phyloP scores from a whole-genome alignment of 768 basidiomycete genomes.

The Tricholoma terreum region DNA sequence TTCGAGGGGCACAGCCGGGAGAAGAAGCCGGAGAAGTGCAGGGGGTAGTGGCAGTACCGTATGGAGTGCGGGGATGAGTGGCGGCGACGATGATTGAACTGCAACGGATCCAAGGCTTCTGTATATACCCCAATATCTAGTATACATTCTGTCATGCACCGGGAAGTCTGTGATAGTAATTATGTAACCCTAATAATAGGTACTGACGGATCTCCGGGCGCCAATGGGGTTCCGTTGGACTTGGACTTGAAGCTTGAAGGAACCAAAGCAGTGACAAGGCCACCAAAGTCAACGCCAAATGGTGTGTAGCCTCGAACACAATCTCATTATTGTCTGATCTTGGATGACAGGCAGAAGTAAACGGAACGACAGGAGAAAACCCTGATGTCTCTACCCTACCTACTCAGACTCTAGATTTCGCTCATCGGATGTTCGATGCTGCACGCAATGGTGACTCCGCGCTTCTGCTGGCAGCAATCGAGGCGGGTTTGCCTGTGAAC shows the following conservation, averaged over 20 bases:
- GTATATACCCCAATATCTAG: constrained; percentile 1
- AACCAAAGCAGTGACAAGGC: too few species aligned
- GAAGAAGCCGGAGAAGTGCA: constrained; percentile 57
- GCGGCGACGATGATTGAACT: constrained; percentile 39
- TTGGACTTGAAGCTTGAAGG: too few species aligned
- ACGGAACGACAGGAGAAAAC: constrained; percentile 1
- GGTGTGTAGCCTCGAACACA: constrained; percentile 3
- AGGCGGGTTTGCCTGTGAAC: constrained; percentile 68
- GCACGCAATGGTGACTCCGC: constrained; percentile 57
- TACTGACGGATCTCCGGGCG: too few species aligned
- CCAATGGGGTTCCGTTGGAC: too few species aligned
- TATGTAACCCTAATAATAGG: too few species aligned
- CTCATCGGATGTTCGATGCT: constrained; percentile 72
- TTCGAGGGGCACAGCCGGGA: constrained; percentile 47
- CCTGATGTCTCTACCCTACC: constrained; percentile 29
- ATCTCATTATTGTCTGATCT: too few species aligned
- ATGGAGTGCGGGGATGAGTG: constrained; percentile 84
- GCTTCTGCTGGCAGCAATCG: constrained; percentile 56
- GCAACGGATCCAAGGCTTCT: neutral
- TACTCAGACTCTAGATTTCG: constrained; percentile 49
- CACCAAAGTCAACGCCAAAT: neutral
- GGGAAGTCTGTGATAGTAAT: neutral
- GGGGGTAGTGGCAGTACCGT: constrained; percentile 77
- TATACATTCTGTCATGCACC: neutral
- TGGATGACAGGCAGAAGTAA: constrained; percentile 1